Conservation (phyloP, 1,284 basidiomycete genomes). For the Agroathelia rolfsii region DNA sequence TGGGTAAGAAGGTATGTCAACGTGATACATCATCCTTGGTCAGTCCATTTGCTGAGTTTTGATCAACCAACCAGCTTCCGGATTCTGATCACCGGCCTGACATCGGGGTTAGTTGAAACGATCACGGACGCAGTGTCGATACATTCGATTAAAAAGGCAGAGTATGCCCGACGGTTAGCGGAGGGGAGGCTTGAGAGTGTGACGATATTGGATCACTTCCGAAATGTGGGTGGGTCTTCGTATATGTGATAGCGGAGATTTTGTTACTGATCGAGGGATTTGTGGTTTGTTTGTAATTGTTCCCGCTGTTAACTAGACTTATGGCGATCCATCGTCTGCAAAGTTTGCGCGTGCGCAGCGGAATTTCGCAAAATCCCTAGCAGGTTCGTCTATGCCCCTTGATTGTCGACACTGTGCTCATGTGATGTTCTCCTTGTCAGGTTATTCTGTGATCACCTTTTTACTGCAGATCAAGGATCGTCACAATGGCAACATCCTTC, state of each 20-base stretch:
- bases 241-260: too few species aligned
- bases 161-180: constrained; percentile 83
- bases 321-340: constrained; percentile 80
- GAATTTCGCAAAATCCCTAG: constrained; percentile 92
- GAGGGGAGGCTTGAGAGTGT: constrained; percentile 78
- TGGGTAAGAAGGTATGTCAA: constrained; percentile 89
- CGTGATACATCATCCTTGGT: too few species aligned
- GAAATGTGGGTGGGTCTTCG: constrained; percentile 66
- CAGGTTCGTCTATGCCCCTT: constrained; percentile 41
- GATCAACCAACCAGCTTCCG: constrained; percentile 59
- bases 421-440: constrained; percentile 25
- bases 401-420: too few species aligned
- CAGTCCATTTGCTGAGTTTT: too few species aligned
- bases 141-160: constrained; percentile 98
- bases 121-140: constrained; percentile 97
- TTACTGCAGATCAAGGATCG: constrained; percentile 98
- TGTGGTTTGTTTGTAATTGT: constrained; percentile 3
- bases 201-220: constrained; percentile 84
- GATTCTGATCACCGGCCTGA: constrained; percentile 90
- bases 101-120: constrained; percentile 89
- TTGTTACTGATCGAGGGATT: too few species aligned
- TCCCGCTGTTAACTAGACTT: constrained; percentile 50
- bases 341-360: constrained; percentile 79
- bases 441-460: constrained; percentile 92
- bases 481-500: constrained; percentile 96